A percentile compares a stretch with the other conserved stretches of the same genome.
Conservation (phyloP, 768 basidiomycete genomes). For the Podaxis carcinomalis region DNA sequence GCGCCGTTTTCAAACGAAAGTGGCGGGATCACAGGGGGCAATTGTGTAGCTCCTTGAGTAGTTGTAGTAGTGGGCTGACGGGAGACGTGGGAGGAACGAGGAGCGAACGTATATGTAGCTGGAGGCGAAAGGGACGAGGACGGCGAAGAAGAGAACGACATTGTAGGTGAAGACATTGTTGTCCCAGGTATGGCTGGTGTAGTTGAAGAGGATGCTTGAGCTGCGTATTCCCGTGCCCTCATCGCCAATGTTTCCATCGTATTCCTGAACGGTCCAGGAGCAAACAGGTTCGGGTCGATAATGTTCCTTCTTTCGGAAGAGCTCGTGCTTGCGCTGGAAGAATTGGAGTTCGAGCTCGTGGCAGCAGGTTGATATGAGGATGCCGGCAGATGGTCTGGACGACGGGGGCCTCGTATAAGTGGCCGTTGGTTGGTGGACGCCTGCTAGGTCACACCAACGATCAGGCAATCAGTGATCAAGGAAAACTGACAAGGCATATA, state of each 20-base stretch:
- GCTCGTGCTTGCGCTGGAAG: background rate
- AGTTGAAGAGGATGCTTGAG: constrained; percentile 10
- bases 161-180: background rate
- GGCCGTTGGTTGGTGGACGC: background rate
- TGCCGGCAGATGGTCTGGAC: background rate
- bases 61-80: background rate
- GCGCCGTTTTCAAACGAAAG: constrained; percentile 31
- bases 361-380: background rate
- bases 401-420: background rate
- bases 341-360: background rate
- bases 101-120: background rate
- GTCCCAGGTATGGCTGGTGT: constrained; percentile 3
- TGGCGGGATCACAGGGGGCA: constrained; percentile 33
- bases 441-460: background rate
- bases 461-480: background rate
- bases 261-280: constrained; percentile 44
- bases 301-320: background rate
- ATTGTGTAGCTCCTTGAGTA: constrained; percentile 10
- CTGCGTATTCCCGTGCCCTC: constrained; percentile 13
- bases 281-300: constrained; percentile 32
- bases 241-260: constrained; percentile 35
- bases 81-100: background rate
- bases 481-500: background rate
- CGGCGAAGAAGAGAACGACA: background rate
- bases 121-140: background rate